These are phyloP conservation scores for Pythium vanterpoolii DNA, from an alignment of 352 stramenopile genomes.

Conservation along the genomic window DNA sequence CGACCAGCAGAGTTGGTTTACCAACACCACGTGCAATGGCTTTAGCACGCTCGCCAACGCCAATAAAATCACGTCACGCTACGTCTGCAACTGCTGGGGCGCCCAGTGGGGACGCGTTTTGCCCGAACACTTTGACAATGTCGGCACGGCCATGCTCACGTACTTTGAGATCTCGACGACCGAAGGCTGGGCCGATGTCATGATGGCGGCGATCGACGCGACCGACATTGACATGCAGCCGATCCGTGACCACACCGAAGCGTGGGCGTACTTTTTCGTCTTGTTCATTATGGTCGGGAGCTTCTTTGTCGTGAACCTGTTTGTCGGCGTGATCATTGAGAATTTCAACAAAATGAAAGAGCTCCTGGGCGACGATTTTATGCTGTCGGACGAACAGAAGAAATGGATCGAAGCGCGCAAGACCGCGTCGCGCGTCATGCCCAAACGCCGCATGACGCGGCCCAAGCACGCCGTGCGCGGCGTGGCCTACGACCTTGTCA, in stretches of 20 bases:
- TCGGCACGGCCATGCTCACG: conserved; percentile 67
- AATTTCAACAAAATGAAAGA: conserved; percentile 93
- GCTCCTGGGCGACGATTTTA: conserved; percentile 60
- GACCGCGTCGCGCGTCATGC: conserved; percentile 54
- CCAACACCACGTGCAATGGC: conserved; percentile 38
- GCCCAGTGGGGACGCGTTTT: conserved; percentile 46
- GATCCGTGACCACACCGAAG: conserved; percentile 74
- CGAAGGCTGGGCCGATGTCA: conserved; percentile 91
- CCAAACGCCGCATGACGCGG: conserved; percentile 50
- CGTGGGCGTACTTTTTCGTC: conserved; percentile 87
- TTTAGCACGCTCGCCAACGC: conserved; percentile 21
- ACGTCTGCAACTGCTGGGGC: conserved; percentile 65
- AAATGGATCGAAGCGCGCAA: conserved; percentile 88
- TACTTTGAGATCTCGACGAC: conserved; percentile 94
- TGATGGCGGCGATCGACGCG: conserved; percentile 88
- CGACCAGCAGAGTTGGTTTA: conserved; percentile 49
- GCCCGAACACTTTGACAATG: conserved; percentile 87
- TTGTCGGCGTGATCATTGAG: conserved; percentile 93
- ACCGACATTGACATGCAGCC: conserved; percentile 91
- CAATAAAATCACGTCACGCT: conserved; percentile 49
- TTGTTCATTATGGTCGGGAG: conserved; percentile 90
- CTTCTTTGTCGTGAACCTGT: conserved; percentile 94
- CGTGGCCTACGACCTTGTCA: conserved; percentile 63
- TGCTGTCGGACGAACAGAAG: conserved; percentile 88
- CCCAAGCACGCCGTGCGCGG: conserved; percentile 50